Conservation (phyloP, 495 filamentous ascomycete species). For the Bombardia bombarda region DNA sequence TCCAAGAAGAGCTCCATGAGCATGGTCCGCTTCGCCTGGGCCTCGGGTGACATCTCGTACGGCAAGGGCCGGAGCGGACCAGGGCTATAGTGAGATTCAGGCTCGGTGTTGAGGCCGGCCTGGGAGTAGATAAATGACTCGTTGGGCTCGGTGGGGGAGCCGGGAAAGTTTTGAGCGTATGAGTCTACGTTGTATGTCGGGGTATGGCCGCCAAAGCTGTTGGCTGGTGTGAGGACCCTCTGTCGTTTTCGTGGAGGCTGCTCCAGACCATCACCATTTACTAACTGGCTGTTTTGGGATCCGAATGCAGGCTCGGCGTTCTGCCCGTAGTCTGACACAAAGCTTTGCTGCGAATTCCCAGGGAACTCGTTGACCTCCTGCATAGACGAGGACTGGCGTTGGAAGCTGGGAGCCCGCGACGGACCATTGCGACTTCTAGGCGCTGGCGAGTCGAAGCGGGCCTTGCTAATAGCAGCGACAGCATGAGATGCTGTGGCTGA, state of each 20-base stretch:
- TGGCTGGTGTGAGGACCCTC: conserved; percentile 35
- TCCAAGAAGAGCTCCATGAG: conserved; percentile 81
- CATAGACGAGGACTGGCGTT: conserved; percentile 51
- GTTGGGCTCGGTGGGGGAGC: conserved; percentile 77
- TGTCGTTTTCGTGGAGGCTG: conserved; percentile 76
- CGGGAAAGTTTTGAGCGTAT: conserved; percentile 35
- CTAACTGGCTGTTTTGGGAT: conserved; percentile 31
- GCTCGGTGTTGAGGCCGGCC: conserved; percentile 39
- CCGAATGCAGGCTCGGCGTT: conserved; percentile 37
- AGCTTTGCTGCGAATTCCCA: conserved; percentile 42
- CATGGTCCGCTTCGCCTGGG: conserved; percentile 65
- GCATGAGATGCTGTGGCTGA: conserved; percentile 87
- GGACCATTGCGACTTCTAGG: conserved; percentile 49
- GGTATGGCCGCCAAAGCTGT: conserved; percentile 38
- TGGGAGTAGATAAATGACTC: conserved; percentile 75
- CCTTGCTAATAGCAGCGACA: conserved; percentile 91
- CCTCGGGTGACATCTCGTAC: conserved; percentile 54
- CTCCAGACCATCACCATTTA: conserved; percentile 52
- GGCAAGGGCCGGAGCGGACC: conserved; percentile 63
- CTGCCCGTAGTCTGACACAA: conserved; percentile 36
- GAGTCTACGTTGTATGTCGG: conserved; percentile 40
- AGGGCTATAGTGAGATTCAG: conserved; percentile 45
- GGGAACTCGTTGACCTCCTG: conserved; percentile 46
- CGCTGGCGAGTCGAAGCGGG: conserved; percentile 80
- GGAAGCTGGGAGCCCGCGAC: conserved; percentile 43